Evolutionary conservation across 1,284 basidiomycete genomes (phyloP), one percentile per base, ranked within the genome.

Genomic region (Lentinus polychrous): DNA sequence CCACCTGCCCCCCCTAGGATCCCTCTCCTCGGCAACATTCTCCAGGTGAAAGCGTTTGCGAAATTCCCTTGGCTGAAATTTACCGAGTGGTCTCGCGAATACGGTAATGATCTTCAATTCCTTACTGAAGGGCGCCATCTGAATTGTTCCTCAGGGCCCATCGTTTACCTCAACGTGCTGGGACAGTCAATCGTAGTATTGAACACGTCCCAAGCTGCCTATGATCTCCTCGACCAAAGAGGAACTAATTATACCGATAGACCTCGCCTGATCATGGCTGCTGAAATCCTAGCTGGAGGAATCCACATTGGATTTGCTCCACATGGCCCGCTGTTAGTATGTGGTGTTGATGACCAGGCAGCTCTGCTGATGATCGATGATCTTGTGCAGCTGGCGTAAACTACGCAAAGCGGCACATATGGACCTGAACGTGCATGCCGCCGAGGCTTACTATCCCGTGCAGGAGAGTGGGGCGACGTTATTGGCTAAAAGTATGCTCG

Each of bases 111-210:
- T 43, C 15, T 27, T 24, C 10, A n/a, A 34, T n/a, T 10, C 38
- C 7, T 27, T 10, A 34, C 33, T 10, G 33, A 8, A 34, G 33
- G 33, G 10, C n/a, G 33, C 8, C n/a, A 34, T 34, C 15, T 15
- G 20, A 8, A 23, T 42, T 10, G 8, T 22, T 23, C 20, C 6
- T 15, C 38, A 45, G 43, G 43, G 12, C 34, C 33, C 22, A 35
- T 46, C 20, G 20, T 46, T 17, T 60, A 57, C 37, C 41, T 65
- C 12, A 58, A 41, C 43, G 52, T 58, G 17, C 42, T 50, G 6
- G 62, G 62, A n/a, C 55, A 60, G 24, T 49, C 59, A 1, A 55
- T 63, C 20, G 41, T 65, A 11, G 53, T 65, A 14, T 49, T 65
- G 23, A 65, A 62, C 43, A 52, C 58, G 2, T 47, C 50, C n/a